A percentile compares a stretch with the other conserved stretches of the same genome.
Evolutionary conservation across 2,329 filamentous ascomycete species (phyloP).

Genomic region (Paraconiothyrium sp.): DNA sequence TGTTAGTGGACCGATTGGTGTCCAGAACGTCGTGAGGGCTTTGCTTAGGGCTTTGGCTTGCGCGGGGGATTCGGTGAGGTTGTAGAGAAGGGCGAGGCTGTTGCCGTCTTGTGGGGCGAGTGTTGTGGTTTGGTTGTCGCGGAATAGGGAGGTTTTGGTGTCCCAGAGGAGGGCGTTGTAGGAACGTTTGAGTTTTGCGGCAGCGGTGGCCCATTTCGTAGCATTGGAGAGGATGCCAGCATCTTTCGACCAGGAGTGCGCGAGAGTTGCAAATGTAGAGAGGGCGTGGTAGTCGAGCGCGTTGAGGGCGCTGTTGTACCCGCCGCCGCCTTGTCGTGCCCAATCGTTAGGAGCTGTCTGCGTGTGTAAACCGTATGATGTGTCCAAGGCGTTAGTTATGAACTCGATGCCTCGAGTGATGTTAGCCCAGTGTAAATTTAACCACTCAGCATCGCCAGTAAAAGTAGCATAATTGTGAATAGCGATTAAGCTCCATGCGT

Average conservation of each 20-base stretch:
- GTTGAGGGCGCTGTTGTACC: conserved; percentile 46
- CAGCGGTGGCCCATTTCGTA: conserved; percentile 19
- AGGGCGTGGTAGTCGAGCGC: conserved; percentile 45
- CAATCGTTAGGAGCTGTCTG: conserved; percentile 39
- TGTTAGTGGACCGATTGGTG: conserved; percentile 39
- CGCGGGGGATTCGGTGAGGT: conserved; percentile 24
- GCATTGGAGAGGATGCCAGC: conserved; percentile 11
- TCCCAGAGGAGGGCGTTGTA: conserved; percentile 28
- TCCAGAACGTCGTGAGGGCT: conserved; percentile 35
- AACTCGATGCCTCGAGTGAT: conserved; percentile 28
- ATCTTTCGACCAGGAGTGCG: conserved; percentile 19
- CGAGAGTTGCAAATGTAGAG: conserved; percentile 28
- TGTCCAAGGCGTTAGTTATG: conserved; percentile 22
- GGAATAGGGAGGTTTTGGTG: conserved; percentile 18
- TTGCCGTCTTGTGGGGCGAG: conserved; percentile 39
- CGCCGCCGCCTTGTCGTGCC: conserved; percentile 41
- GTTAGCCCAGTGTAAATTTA: conserved; percentile 25
- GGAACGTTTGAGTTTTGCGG: conserved; percentile 18
- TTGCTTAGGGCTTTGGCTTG: conserved; percentile 28
- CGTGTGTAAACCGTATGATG: conserved; percentile 24
- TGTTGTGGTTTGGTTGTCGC: conserved; percentile 30
- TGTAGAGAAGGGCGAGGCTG: conserved; percentile 32
- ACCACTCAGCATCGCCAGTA: conserved; percentile 23
- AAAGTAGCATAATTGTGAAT: conserved; percentile 33
- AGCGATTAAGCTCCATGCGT: conserved; percentile 32